A percentile compares a stretch with the other conserved stretches of the same genome.
Evolutionary conservation across 2,329 filamentous ascomycete species (phyloP).

Genomic region (Emmonsia crescens): DNA sequence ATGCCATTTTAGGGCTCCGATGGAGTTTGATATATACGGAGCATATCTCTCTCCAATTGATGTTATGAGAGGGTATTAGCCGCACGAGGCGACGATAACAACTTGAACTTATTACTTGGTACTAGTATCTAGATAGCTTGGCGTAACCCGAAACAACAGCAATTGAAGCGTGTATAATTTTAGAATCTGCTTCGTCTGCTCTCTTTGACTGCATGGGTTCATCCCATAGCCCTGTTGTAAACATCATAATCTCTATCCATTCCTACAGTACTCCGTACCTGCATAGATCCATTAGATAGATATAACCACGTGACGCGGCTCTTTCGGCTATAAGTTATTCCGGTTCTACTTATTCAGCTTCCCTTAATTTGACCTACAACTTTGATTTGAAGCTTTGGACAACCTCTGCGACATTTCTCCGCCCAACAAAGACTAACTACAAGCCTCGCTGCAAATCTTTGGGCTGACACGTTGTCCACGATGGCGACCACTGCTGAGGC

Average conservation of each 20-base stretch:
- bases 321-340: not conserved
- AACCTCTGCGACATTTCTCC: not conserved
- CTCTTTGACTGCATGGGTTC: not conserved
- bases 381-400: not conserved
- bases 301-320: not conserved
- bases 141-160: not conserved
- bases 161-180: not conserved
- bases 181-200: not conserved
- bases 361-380: too few relatives aligned
- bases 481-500: conserved; percentile 82
- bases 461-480: conserved; percentile 13
- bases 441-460: not conserved
- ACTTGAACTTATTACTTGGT: not conserved
- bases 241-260: too few relatives aligned
- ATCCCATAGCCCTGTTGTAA: not conserved
- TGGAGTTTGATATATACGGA: not conserved
- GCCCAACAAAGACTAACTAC: not conserved
- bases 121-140: too few relatives aligned
- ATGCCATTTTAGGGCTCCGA: not conserved
- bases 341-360: not conserved
- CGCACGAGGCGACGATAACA: not conserved
- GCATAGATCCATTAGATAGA: too few relatives aligned
- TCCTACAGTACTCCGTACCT: too few relatives aligned
- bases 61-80: not conserved
- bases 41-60: not conserved